Evolutionary conservation across 2,329 filamentous ascomycete species (phyloP).

Genomic region (Botrytis galanthina): DNA sequence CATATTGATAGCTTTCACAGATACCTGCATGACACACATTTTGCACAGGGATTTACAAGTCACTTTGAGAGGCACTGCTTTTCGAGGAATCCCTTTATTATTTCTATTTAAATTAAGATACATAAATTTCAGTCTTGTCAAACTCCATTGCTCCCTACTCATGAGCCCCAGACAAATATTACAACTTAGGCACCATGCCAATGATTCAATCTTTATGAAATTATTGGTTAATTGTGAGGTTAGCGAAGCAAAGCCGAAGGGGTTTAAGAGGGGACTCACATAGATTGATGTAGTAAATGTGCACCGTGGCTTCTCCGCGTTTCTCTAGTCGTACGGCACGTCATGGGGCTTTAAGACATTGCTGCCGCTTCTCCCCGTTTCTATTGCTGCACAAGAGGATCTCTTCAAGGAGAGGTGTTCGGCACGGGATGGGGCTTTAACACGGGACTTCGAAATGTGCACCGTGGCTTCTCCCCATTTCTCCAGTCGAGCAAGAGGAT

Average conservation of each 20-base stretch:
- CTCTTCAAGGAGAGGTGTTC: neutral
- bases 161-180: neutral
- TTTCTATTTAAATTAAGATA: neutral
- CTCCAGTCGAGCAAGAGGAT: neutral
- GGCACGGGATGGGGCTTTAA: neutral
- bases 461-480: neutral
- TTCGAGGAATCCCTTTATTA: neutral
- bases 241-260: neutral
- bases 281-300: neutral
- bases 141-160: neutral
- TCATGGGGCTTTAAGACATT: neutral
- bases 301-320: no score
- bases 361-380: neutral
- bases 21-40: neutral
- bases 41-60: neutral
- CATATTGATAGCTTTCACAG: neutral
- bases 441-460: neutral
- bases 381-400: neutral
- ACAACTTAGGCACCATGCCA: neutral
- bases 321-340: no score
- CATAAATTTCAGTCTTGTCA: neutral
- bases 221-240: neutral
- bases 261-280: neutral
- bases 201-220: neutral
- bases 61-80: neutral